Percentiles rank a stretch among this genome's conserved stretches.
These are phyloP conservation scores for Metschnikowia lunata DNA, from an alignment of 805 yeast genomes.

Conservation along the genomic window DNA sequence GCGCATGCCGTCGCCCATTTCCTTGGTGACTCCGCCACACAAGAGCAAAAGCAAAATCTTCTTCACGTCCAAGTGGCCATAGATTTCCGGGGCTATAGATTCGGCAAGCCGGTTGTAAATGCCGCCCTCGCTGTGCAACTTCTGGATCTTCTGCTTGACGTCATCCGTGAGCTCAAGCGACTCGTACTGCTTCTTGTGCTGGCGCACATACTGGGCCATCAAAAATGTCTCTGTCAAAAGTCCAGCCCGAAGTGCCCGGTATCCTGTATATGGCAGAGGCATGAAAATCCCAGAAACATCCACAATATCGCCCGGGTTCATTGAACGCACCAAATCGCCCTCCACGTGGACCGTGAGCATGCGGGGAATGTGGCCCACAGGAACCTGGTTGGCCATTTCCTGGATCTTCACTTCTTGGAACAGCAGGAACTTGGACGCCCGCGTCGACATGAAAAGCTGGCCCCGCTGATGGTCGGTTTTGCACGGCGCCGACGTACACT, in stretches of 20 bases:
- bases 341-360: constrained; percentile 80
- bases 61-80: constrained; percentile 89
- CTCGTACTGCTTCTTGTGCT: constrained; percentile 86
- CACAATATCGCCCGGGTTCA: constrained; percentile 92
- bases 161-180: constrained; percentile 54
- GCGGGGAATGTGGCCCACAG: constrained; percentile 97
- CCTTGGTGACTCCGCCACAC: constrained; percentile 94
- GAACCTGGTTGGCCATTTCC: constrained; percentile 93
- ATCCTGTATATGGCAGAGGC: constrained; percentile 96
- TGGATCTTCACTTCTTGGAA: constrained; percentile 95
- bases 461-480: constrained; percentile 76
- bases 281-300: constrained; percentile 89
- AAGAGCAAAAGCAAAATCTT: constrained; percentile 79
- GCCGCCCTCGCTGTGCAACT: constrained; percentile 57
- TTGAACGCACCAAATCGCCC: constrained; percentile 82
- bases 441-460: constrained; percentile 82
- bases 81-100: constrained; percentile 97
- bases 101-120: constrained; percentile 75
- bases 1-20: constrained; percentile 92
- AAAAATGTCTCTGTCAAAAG: constrained; percentile 88
- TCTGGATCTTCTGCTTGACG: constrained; percentile 50
- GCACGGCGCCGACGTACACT: constrained; percentile 84
- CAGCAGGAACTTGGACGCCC: constrained; percentile 93
- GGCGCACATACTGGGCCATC: constrained; percentile 80
- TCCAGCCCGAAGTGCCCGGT: constrained; percentile 88